Evolutionary conservation across 2,329 filamentous ascomycete species (phyloP), one percentile per base, ranked within the genome.

Genomic region (Cladorrhinum sp.): DNA sequence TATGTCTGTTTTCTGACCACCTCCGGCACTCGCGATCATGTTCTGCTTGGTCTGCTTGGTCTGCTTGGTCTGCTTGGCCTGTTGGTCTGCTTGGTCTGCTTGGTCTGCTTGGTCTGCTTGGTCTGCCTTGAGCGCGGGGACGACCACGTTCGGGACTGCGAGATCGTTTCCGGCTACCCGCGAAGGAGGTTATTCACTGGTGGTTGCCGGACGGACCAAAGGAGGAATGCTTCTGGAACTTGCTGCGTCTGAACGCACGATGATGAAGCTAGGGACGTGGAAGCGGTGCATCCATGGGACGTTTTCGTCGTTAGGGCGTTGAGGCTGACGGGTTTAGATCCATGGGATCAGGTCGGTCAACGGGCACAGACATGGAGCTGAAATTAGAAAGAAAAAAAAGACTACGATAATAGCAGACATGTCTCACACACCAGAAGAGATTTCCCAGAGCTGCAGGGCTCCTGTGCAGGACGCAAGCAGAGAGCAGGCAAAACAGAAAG

Each of bases 201-300:
- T 25, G 50, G 18, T 12, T 53, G 23, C 41, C 20, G 52, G 52
- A 55, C 52, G 32, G 25, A 32, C 29, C 29, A 32, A 36, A 49
- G 22, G 49, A 50, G 27, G 22, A 36, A 36, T 27, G 56, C 36
- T 60, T 63, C 58, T 63, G 52, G 62, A 61, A 63, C 45, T n/a
- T n/a, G n/a, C n/a, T n/a, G 48, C 22, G 50, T 51, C 50, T 29
- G 50, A 27, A 27, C 29, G 51, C 25, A 10, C 25, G 10, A 10
- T n/a, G n/a, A 10, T 4, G 25, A 29, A 29, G 25, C 25, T 5
- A 29, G 25, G n/a, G n/a, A n/a, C n/a, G n/a, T n/a, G n/a, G 25
- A 36, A 36, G 32, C 32, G 32, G 8, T 36, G 32, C 32, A 36
- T 36, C 8, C 32, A 36, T 55, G n/a, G 32, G 36, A 53, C 50